Conservation (phyloP, 2,329 filamentous ascomycete species). For the Sclerotinia sclerotiorum region DNA sequence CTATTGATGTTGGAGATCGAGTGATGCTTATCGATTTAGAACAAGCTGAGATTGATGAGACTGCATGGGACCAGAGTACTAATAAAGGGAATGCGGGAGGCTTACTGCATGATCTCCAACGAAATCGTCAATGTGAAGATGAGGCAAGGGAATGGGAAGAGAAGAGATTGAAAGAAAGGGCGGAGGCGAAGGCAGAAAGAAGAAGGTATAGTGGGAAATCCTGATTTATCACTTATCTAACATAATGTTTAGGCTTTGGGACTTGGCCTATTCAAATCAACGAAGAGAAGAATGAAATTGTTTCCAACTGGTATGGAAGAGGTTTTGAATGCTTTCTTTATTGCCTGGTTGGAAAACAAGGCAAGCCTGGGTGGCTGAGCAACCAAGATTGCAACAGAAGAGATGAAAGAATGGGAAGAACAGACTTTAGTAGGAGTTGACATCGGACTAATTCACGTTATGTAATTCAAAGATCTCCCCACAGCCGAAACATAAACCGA, state of each 20-base stretch:
- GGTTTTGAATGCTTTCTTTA: not conserved
- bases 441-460: not conserved
- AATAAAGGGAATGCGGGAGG: not conserved
- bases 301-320: not conserved
- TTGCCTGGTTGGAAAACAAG: not conserved
- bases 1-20: not conserved
- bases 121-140: not conserved
- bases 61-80: not conserved
- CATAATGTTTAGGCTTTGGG: not conserved
- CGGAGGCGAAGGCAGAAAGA: not conserved
- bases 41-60: not conserved
- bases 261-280: not conserved
- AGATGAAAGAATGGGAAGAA: not conserved
- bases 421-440: not conserved
- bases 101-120: not conserved
- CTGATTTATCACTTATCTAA: not conserved
- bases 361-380: too few species aligned
- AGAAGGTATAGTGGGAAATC: not conserved
- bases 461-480: not conserved
- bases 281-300: not conserved
- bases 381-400: too few species aligned
- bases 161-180: not conserved
- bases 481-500: not conserved
- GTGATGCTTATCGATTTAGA: constrained; percentile 1
- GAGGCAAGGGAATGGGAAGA: not conserved